Evolutionary conservation across 768 basidiomycete species (phyloP).

Genomic region (Suillus variegatus): DNA sequence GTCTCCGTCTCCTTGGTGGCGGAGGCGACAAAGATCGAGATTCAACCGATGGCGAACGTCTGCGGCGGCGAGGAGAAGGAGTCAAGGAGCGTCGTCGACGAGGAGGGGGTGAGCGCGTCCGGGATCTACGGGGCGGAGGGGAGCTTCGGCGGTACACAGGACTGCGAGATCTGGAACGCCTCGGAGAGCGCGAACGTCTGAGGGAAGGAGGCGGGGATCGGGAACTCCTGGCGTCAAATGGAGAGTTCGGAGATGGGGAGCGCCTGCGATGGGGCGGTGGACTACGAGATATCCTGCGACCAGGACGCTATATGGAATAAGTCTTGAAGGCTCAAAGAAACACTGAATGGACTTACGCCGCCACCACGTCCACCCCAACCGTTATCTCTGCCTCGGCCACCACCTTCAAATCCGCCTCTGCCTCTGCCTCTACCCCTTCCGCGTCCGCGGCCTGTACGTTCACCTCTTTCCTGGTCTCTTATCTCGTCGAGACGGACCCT

Average conservation of each 20-base stretch:
- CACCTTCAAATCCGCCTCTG: slow-evolving; percentile 49
- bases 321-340: slow-evolving; percentile 3
- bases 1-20: slow-evolving; percentile 40
- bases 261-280: slow-evolving; percentile 23
- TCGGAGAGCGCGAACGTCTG: slow-evolving; percentile 26
- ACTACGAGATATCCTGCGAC: slow-evolving; percentile 42
- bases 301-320: slow-evolving; percentile 36
- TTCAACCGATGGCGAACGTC: slow-evolving; percentile 29
- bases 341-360: slow-evolving; percentile 32
- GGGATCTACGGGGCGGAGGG: slow-evolving; percentile 41
- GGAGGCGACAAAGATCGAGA: slow-evolving; percentile 30
- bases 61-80: slow-evolving; percentile 41
- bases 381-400: slow-evolving; percentile 51
- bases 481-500: slow-evolving; percentile 69
- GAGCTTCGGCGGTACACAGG: slow-evolving; percentile 31
- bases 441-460: slow-evolving; percentile 48
- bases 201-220: slow-evolving; percentile 27
- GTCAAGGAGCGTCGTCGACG: slow-evolving; percentile 39
- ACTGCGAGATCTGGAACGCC: slow-evolving; percentile 23
- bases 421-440: slow-evolving; percentile 62
- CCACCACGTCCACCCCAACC: slow-evolving; percentile 74
- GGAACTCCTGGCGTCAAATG: slow-evolving; percentile 19
- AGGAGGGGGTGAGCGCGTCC: slow-evolving; percentile 43
- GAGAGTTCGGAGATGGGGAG: slow-evolving; percentile 11
- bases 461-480: slow-evolving; percentile 57